Base-by-base conservation (phyloP, 2,329 filamentous ascomycete genomes). In the Aspergillus fructus region DNA sequence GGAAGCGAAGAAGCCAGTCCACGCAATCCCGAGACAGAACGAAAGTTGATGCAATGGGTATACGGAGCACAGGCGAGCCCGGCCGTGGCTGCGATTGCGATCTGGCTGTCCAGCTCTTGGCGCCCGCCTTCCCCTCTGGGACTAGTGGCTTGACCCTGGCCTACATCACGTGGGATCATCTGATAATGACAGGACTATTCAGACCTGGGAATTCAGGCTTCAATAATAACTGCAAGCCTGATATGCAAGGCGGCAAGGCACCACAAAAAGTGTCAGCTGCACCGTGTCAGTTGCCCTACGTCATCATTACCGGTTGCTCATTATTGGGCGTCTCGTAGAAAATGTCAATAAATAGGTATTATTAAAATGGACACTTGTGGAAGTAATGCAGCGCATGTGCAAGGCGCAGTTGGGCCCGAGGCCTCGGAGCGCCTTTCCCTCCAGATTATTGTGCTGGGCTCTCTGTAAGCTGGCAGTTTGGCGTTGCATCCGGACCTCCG, bases 1-100 rank as follows among this genome's bases (percentile, higher is more conserved):
- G 52, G 57, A 59, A 53, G 62, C 63, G 62, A 64, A 60, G 62
- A 61, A 64, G 46, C 63, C 64, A 58, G 64, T 61, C 60, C 53
- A 58, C 58, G 59, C 59, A 56, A 56, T 61, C 59, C 56, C 49
- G 33, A 33, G 37, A 49, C 33, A 58, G 41, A 45, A 59, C 39
- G 33, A 49, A 49, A 40, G 45, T 34, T 30, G 51, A 56, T 52
- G 30, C 30, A 57, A 37, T 51, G 23, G 30, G 43, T 49, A 37
- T 49, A 27, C 45, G 34, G 48, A 48, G 49, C 41, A 34, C 45
- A 45, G 39, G 42, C 54, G 61, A 65, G 61, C 58, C 62, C 64
- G 62, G 60, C 59, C 56, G 48, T 55, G 24, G 15, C 37, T 37
- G 33, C 15, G 13, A 33, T 21, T 61, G 62, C 59, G 61, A 63